Conservation (phyloP, 768 basidiomycete species). For the Roridomyces roridus region DNA sequence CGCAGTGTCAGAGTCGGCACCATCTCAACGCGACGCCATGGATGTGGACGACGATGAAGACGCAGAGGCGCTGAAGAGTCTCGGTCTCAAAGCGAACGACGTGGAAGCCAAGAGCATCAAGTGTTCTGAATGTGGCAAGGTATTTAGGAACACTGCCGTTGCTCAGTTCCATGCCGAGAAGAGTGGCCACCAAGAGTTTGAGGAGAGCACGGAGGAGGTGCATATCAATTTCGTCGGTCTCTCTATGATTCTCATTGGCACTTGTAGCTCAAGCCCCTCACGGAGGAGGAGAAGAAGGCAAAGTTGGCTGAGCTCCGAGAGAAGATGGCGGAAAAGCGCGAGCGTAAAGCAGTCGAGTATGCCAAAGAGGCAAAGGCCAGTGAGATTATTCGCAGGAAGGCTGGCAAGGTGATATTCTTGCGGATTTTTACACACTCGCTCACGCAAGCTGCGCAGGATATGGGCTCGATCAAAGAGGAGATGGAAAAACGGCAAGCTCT, state of each 20-base stretch:
- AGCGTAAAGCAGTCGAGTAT: slow-evolving; percentile 74
- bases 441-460: slow-evolving; percentile 61
- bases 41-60: slow-evolving; percentile 79
- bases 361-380: slow-evolving; percentile 74
- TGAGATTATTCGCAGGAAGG: slow-evolving; percentile 83
- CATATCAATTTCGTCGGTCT: too few species aligned
- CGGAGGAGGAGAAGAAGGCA: slow-evolving; percentile 90
- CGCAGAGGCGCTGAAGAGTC: slow-evolving; percentile 61
- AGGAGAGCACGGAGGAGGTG: slow-evolving; percentile 95
- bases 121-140: slow-evolving; percentile 83
- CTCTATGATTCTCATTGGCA: slow-evolving; percentile 8
- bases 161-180: slow-evolving; percentile 95
- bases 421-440: background rate
- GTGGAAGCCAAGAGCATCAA: slow-evolving; percentile 86
- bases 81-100: slow-evolving; percentile 48
- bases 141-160: slow-evolving; percentile 72
- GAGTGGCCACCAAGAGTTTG: slow-evolving; percentile 94
- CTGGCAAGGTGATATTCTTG: slow-evolving; percentile 65
- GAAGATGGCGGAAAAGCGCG: slow-evolving; percentile 84
- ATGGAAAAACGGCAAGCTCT: slow-evolving; percentile 77
- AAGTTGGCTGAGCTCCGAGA: slow-evolving; percentile 79
- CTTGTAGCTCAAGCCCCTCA: slow-evolving; percentile 87
- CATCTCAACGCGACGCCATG: slow-evolving; percentile 39
- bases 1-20: slow-evolving; percentile 43
- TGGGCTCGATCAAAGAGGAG: slow-evolving; percentile 76